Evolutionary conservation across 2,329 filamentous ascomycete species (phyloP).

Genomic region (Neocatenulostroma microsporum): DNA sequence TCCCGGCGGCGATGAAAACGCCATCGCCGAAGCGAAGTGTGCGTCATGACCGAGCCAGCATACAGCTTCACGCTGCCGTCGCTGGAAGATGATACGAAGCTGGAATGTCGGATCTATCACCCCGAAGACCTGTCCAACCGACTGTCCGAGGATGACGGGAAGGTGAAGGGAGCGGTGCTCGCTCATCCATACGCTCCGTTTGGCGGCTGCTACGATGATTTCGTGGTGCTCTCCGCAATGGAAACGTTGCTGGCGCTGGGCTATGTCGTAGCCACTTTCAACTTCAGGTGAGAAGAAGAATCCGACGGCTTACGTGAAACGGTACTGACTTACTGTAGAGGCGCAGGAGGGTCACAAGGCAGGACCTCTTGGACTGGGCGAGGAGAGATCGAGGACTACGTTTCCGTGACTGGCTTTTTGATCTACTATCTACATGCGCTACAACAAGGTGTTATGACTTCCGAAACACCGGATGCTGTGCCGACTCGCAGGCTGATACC

Average conservation of each 20-base stretch:
- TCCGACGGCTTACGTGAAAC: not conserved
- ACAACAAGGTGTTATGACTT: conserved; percentile 1
- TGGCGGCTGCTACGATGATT: conserved; percentile 78
- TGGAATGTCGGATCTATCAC: conserved; percentile 80
- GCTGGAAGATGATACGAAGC: conserved; percentile 63
- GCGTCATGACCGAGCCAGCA: conserved; percentile 6
- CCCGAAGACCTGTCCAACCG: conserved; percentile 11
- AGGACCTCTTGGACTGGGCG: conserved; percentile 81
- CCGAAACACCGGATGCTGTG: no score
- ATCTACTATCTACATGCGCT: conserved; percentile 62
- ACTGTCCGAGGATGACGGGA: not conserved
- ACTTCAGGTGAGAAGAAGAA: conserved; percentile 66
- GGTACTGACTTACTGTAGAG: conserved; percentile 46
- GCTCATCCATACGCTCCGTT: conserved; percentile 88
- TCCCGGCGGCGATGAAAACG: no score
- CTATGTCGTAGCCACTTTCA: conserved; percentile 78
- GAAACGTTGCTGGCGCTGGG: conserved; percentile 58
- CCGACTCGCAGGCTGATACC: no score
- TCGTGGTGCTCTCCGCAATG: conserved; percentile 61
- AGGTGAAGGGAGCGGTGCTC: conserved; percentile 51
- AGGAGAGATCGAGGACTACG: conserved; percentile 74
- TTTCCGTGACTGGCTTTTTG: conserved; percentile 72
- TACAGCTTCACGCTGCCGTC: conserved; percentile 69
- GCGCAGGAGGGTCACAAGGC: conserved; percentile 65
- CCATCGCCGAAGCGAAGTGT: no score